Evolutionary conservation across 2,329 filamentous ascomycete species (phyloP).

Genomic region (Cryphonectria nitschkei): DNA sequence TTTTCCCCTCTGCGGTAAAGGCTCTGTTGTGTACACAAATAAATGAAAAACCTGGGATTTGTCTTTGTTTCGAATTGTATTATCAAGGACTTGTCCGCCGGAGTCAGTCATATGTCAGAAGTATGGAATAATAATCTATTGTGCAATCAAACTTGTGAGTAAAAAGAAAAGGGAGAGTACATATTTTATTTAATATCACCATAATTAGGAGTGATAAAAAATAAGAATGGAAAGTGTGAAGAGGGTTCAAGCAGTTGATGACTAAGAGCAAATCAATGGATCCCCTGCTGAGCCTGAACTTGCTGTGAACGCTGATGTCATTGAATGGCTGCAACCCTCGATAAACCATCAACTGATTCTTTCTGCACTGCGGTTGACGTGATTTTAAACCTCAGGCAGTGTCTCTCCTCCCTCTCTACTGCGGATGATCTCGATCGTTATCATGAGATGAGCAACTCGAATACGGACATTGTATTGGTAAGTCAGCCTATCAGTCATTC

Average conservation of each 20-base stretch:
- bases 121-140: no score
- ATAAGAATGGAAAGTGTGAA: neutral
- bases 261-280: neutral
- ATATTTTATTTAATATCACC: no score
- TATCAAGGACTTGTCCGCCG: no score
- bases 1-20: no score
- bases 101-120: no score
- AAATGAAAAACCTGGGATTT: no score
- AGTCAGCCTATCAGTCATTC: slow-evolving; percentile 6
- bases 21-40: no score
- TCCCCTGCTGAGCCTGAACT: neutral
- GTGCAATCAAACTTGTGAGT: no score
- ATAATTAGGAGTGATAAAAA: no score
- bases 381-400: neutral
- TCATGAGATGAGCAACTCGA: slow-evolving; percentile 28
- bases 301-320: slow-evolving; percentile 11
- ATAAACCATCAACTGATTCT: neutral
- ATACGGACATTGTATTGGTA: slow-evolving; percentile 27
- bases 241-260: neutral
- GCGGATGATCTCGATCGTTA: neutral
- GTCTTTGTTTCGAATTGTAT: no score
- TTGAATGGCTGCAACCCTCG: neutral
- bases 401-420: neutral
- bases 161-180: neutral
- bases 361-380: neutral